phyloP scores from a whole-genome alignment of 495 filamentous ascomycete genomes.

The Penicillium lividum region DNA sequence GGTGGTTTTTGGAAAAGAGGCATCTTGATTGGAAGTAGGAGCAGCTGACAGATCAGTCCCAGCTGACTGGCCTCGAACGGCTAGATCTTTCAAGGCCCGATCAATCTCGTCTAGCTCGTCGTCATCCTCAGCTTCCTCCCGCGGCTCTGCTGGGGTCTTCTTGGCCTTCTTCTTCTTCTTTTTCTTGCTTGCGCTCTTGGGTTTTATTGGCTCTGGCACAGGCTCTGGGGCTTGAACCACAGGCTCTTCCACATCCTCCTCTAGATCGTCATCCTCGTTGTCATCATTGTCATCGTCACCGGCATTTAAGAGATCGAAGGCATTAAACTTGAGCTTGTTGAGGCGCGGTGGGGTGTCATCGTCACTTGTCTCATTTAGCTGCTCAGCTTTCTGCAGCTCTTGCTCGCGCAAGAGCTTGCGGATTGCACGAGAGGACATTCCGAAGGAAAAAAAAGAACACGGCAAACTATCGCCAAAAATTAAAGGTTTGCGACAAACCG shows the following conservation, averaged over 20 bases:
- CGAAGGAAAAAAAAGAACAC: neutral
- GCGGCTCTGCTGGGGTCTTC: constrained; percentile 18
- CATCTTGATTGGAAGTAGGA: neutral
- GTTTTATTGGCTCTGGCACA: constrained; percentile 18
- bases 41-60: constrained; percentile 23
- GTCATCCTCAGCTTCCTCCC: constrained; percentile 25
- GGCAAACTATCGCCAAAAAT: neutral
- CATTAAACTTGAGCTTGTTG: constrained; percentile 47
- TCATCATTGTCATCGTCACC: constrained; percentile 64
- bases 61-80: constrained; percentile 27
- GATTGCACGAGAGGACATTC: constrained; percentile 80
- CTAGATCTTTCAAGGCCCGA: constrained; percentile 67
- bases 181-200: constrained; percentile 53
- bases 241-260: constrained; percentile 34
- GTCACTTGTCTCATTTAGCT: constrained; percentile 54
- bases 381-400: constrained; percentile 56
- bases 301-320: constrained; percentile 55
- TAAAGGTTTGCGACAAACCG: neutral
- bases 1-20: constrained; percentile 44
- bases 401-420: constrained; percentile 68
- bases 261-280: constrained; percentile 37
- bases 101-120: constrained; percentile 79
- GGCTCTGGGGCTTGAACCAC: constrained; percentile 20
- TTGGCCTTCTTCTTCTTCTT: constrained; percentile 45
- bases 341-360: constrained; percentile 39